Evolutionary conservation across 345 rosid genomes (phyloP), one percentile per base, ranked within the genome.

Genomic region (Turritis glabra): DNA sequence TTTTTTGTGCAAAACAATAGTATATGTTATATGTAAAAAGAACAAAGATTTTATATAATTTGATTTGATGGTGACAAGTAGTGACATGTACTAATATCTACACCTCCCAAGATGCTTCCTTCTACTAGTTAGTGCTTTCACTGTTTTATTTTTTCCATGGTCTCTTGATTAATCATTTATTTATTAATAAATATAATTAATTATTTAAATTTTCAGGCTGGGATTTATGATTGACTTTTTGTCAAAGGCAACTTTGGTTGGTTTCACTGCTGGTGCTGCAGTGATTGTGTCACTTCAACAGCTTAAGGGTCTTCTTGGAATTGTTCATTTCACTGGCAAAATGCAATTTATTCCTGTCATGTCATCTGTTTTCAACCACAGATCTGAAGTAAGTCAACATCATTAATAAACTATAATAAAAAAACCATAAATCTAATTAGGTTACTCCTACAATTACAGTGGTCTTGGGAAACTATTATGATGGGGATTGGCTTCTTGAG

Each of bases 181-280:
- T 7, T 44, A 17, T 37, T 62, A 14, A 33, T 47, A 18, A 23
- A 27, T n/a, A 27, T 23, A 22, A 52, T 15, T 17, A 30, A 0
- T 9, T 7, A 2, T 11, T 30, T 12, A 10, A 47, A 40, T 3
- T 3, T 82, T 73, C 92, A 92, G 99, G 88, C 82, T 96, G 57
- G 99, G 99, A 5, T 96, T 96, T 78, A 54, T 92, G 54, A 96
- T 96, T 41, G 99, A 96, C 82, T 96, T 96, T 73, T 87, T 96
- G 22, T 96, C 99, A 29, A 92, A 88, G 90, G 98, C 99, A 41
- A 96, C 97, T 11, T 85, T 96, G 57, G 69, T 89, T 30, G 99
- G 99, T 62, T 96, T 96, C 84, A 96, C 89, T 90, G 98, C 98
- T 41, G 99, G 98, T 32, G 99, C 98, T 35, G 99, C 99, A 23